Conservation (phyloP, 2,329 filamentous ascomycete genomes). For the Colletotrichum phormii region DNA sequence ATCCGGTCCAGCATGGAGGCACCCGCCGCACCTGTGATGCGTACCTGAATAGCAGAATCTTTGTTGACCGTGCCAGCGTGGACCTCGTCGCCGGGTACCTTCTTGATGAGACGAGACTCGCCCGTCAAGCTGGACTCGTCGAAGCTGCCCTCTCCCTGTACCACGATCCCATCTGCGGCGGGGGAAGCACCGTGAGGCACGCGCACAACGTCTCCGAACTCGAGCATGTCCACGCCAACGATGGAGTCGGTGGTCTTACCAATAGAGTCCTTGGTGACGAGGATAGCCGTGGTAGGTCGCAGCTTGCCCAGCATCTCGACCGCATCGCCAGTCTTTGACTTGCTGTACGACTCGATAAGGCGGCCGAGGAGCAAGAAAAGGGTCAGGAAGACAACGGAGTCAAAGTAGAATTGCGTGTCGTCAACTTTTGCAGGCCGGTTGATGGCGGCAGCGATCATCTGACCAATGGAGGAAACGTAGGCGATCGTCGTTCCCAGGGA, state of each 20-base stretch:
- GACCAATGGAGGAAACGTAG: conserved; percentile 83
- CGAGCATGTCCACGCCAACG: conserved; percentile 75
- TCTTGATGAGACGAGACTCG: conserved; percentile 76
- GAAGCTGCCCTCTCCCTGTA: conserved; percentile 74
- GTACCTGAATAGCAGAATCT: conserved; percentile 69
- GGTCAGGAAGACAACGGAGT: conserved; percentile 92
- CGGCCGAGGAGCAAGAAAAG: conserved; percentile 83
- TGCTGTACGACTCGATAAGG: conserved; percentile 90
- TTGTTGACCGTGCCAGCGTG: conserved; percentile 83
- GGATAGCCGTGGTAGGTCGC: conserved; percentile 79
- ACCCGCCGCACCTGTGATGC: conserved; percentile 73
- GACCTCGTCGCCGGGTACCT: conserved; percentile 71
- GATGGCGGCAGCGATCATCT: conserved; percentile 73
- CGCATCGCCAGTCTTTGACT: conserved; percentile 88
- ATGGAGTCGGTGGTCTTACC: conserved; percentile 51
- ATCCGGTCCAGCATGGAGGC: conserved; percentile 85
- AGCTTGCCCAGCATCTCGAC: conserved; percentile 83
- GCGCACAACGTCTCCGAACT: conserved; percentile 79
- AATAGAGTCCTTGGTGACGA: conserved; percentile 65
- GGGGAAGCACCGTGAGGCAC: conserved; percentile 85
- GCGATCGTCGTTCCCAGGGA: conserved; percentile 89
- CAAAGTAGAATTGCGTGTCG: conserved; percentile 80
- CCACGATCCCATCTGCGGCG: conserved; percentile 81
- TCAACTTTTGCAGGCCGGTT: conserved; percentile 51
- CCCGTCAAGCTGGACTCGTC: conserved; percentile 93